A percentile compares a stretch with the other conserved stretches of the same genome.
phyloP scores from a whole-genome alignment of 192 early-diverging fungal genomes.

The Bifiguratus adelaidae region DNA sequence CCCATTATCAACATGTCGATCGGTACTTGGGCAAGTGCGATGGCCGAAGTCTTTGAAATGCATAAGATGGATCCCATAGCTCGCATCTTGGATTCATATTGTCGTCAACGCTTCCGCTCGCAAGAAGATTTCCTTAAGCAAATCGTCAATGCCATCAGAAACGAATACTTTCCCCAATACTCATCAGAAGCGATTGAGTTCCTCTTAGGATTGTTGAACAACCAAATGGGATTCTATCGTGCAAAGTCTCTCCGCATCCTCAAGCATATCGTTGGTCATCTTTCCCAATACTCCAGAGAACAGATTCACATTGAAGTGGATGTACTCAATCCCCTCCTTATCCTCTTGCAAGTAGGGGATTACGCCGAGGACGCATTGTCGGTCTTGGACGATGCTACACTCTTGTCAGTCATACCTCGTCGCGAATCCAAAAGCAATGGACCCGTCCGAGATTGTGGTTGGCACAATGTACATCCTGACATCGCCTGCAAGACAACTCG shows the following conservation, averaged over 20 bases:
- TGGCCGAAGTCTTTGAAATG: constrained; percentile 37
- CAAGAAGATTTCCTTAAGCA: constrained; percentile 71
- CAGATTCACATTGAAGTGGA: constrained; percentile 45
- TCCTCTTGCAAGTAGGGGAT: constrained; percentile 45
- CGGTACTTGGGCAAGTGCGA: constrained; percentile 32
- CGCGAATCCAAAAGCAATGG: not conserved
- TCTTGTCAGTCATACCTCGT: constrained; percentile 5
- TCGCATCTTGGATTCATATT: constrained; percentile 44
- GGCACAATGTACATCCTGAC: constrained; percentile 15
- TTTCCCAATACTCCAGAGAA: constrained; percentile 24
- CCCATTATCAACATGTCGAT: constrained; percentile 31
- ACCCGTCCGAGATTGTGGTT: constrained; percentile 13
- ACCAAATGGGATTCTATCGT: constrained; percentile 46
- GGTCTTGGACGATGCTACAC: constrained; percentile 61
- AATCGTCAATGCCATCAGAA: constrained; percentile 40
- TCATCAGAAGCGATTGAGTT: constrained; percentile 50
- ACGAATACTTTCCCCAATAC: constrained; percentile 51
- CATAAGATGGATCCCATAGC: constrained; percentile 33
- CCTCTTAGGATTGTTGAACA: constrained; percentile 47
- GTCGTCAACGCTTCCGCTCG: constrained; percentile 50
- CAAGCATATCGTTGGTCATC: constrained; percentile 52
- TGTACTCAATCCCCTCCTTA: constrained; percentile 56
- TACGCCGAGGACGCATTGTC: constrained; percentile 53
- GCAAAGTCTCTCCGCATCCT: constrained; percentile 51
- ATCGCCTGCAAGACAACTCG: constrained; percentile 16